Evolutionary conservation across 768 basidiomycete genomes (phyloP), one percentile per base, ranked within the genome.

Genomic region (Lactarius psammicola): DNA sequence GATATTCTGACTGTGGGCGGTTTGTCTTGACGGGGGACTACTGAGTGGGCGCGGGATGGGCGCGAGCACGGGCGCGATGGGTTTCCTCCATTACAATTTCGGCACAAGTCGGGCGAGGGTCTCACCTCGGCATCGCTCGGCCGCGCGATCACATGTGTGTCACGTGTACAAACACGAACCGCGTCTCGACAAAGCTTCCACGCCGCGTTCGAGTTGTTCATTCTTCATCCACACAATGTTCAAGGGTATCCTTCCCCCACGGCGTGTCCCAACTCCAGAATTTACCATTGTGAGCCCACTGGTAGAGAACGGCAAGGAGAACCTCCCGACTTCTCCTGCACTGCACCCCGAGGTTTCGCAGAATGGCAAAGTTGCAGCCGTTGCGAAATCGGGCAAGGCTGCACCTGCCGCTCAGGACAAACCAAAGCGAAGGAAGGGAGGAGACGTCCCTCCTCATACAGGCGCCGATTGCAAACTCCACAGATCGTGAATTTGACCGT

Each of bases 401-500:
- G 34, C 49, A 65, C 81, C 81, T 69, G 81, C 78, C 59, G 71
- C 75, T 36, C 79, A 80, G 7, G 75, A 76, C 68, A 76, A 75
- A 64, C 66, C 79, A 40, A 87, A 84, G 65, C 74, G 65, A 10
- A 77, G 76, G 66, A 79, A 80, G 60, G 77, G 55, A 3, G 77
- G 49, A 4, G 63, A 64, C 2, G 17, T 40, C 17, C 1, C 49
- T n/a, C 2, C 56, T 33, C 49, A 77, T 46, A 71, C 77, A 5
- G n/a, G 55, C 67, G 3, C 72, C 77, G 46, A 77, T 79, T 42
- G 74, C 74, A 3, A 73, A 73, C 20, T 77, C 81, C 44, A 87
- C 85, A 71, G 82, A 87, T 69, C 79, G 84, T 64, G 94, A 87
- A 0, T 96, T 96, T 68, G 91, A 93, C 74, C 85, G 82, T 72